Conservation (phyloP, 306 rosid species). For the Sophora flavescens region DNA sequence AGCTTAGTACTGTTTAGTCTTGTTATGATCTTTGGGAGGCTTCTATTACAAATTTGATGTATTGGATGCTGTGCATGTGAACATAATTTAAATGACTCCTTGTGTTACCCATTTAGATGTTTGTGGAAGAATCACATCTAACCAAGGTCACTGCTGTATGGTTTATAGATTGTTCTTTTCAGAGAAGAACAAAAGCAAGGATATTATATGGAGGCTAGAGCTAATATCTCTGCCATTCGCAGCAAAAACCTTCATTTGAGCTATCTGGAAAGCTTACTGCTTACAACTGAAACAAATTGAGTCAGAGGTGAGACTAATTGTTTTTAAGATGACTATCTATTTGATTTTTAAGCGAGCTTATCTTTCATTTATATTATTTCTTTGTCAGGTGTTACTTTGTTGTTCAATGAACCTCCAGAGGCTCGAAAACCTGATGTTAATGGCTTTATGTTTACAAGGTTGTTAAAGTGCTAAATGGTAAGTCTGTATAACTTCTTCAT, state of each 20-base stretch:
- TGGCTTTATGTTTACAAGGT: conserved; percentile 95
- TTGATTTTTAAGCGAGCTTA: not conserved
- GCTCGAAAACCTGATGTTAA: conserved; percentile 84
- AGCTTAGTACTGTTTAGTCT: conserved; percentile 8
- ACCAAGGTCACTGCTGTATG: conserved; percentile 12
- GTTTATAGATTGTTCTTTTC: conserved; percentile 26
- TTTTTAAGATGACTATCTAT: conserved; percentile 16
- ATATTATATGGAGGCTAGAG: conserved; percentile 21
- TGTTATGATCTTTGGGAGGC: conserved; percentile 16
- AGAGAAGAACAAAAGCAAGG: not conserved
- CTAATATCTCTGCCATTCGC: conserved; percentile 38
- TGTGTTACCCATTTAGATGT: conserved; percentile 1
- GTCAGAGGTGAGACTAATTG: conserved; percentile 69
- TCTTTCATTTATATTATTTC: conserved; percentile 32
- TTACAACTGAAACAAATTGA: conserved; percentile 94
- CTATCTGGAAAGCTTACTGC: conserved; percentile 99
- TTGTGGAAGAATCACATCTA: conserved; percentile 16
- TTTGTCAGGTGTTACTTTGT: conserved; percentile 78
- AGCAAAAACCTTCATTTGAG: conserved; percentile 96
- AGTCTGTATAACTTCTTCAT: conserved; percentile 43
- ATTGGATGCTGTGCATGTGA: not conserved
- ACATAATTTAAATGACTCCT: not conserved
- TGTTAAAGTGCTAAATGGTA: conserved; percentile 90
- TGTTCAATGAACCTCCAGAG: conserved; percentile 86
- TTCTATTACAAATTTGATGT: conserved; percentile 21